Conservation (phyloP, 768 basidiomycete species). For the Rhodotorula graminis region DNA sequence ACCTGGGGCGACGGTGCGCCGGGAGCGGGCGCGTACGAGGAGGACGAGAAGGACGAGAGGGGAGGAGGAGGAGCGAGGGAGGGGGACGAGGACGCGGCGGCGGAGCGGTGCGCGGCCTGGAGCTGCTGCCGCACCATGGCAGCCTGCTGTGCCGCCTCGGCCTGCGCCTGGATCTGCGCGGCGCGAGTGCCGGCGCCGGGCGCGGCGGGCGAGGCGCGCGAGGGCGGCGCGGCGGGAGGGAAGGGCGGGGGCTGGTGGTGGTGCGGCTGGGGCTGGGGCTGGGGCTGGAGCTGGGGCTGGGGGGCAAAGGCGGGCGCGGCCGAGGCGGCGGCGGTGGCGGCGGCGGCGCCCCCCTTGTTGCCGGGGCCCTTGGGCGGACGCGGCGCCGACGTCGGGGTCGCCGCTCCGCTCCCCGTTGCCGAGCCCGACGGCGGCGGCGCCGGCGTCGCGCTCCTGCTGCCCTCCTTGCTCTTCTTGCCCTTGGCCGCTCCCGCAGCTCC, state of each 20-base stretch:
- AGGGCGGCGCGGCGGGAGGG: constrained; percentile 1
- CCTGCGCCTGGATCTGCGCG: not conserved
- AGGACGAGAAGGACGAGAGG: not conserved
- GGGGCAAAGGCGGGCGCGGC: not conserved
- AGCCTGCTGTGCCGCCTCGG: constrained; percentile 2
- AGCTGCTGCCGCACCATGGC: not conserved
- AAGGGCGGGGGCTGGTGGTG: constrained; percentile 3
- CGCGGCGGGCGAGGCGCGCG: no score
- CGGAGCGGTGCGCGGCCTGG: constrained; percentile 3
- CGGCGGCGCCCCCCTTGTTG: not conserved
- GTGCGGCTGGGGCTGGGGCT: not conserved
- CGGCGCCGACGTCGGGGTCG: not conserved
- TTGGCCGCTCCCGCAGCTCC: not conserved
- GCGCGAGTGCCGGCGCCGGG: not conserved
- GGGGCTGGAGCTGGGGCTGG: no score
- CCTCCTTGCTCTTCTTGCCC: constrained; percentile 18
- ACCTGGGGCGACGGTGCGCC: no score
- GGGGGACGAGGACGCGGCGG: not conserved
- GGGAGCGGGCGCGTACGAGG: no score
- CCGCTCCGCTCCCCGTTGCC: not conserved
- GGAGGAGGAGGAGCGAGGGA: not conserved
- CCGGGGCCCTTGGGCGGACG: not conserved
- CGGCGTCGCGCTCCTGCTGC: constrained; percentile 8
- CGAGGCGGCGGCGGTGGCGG: not conserved
- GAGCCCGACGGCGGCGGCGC: not conserved